A percentile compares a stretch with the other conserved stretches of the same genome.
Evolutionary conservation across 768 basidiomycete genomes (phyloP).

Genomic region (Pleurotus salmoneostramineus): DNA sequence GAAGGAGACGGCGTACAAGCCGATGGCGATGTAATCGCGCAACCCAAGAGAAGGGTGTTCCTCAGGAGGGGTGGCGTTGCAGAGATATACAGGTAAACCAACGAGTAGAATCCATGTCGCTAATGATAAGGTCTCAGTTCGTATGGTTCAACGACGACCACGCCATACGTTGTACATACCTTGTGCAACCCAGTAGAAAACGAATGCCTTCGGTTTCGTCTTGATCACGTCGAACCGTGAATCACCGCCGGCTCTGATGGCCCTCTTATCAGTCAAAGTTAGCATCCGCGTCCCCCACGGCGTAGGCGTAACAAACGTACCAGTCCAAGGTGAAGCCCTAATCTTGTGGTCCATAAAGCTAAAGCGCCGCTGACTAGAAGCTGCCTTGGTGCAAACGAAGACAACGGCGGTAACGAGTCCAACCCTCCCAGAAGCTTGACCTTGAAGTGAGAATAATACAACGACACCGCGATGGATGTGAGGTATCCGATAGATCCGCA

Average conservation of each 20-base stretch:
- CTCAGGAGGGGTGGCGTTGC: conserved; percentile 48
- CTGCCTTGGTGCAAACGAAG: conserved; percentile 56
- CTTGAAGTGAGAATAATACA: conserved; percentile 59
- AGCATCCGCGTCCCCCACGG: no score
- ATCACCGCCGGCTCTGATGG: conserved; percentile 55
- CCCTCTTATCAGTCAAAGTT: conserved; percentile 18
- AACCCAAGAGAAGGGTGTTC: conserved; percentile 47
- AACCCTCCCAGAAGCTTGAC: conserved; percentile 38
- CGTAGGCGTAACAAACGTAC: conserved; percentile 25
- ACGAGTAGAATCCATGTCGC: conserved; percentile 67
- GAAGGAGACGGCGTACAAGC: conserved; percentile 53
- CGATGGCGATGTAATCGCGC: conserved; percentile 51
- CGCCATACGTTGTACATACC: conserved; percentile 25
- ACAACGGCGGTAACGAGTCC: conserved; percentile 34
- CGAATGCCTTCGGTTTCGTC: conserved; percentile 36
- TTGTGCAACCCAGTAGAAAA: conserved; percentile 60
- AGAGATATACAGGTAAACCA: conserved; percentile 66
- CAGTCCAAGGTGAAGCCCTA: conserved; percentile 56
- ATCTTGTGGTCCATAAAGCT: conserved; percentile 55
- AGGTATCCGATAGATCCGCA: conserved; percentile 65
- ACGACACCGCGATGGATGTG: conserved; percentile 52
- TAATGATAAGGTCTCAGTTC: conserved; percentile 12
- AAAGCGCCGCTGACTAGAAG: conserved; percentile 53
- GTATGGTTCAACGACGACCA: neutral
- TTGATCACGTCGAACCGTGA: conserved; percentile 61